Conservation (phyloP, 2,329 filamentous ascomycete species). For the Botrytis porri region DNA sequence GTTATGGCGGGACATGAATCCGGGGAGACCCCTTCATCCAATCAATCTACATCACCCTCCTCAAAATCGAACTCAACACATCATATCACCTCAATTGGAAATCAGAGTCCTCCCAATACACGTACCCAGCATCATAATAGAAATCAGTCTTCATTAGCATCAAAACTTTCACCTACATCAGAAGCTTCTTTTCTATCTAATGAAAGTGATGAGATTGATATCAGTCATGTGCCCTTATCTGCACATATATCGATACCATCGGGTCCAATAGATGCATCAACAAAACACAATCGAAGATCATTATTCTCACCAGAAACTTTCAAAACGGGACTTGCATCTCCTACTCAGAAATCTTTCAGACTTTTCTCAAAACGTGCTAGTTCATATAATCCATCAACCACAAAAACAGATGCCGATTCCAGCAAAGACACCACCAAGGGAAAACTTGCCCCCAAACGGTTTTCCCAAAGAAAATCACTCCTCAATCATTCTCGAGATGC, state of each 20-base stretch:
- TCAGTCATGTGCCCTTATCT: conserved; percentile 31
- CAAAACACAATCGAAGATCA: conserved; percentile 20
- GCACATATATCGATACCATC: not conserved
- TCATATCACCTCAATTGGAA: not conserved
- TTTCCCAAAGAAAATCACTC: conserved; percentile 30
- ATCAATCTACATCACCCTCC: not conserved
- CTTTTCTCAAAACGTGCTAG: not conserved
- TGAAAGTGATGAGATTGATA: conserved; percentile 28
- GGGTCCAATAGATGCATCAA: conserved; percentile 8
- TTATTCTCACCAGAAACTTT: conserved; percentile 27
- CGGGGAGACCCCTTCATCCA: not conserved
- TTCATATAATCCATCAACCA: not conserved
- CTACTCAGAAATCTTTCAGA: conserved; percentile 2
- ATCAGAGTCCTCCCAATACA: not conserved
- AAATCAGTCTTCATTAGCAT: conserved; percentile 1
- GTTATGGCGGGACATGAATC: conserved; percentile 9
- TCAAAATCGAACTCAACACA: not conserved
- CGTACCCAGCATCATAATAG: not conserved
- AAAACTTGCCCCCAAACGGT: conserved; percentile 16
- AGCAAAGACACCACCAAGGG: not conserved
- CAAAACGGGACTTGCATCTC: conserved; percentile 26
- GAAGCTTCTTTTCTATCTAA: not conserved
- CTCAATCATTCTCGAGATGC: conserved; percentile 22
- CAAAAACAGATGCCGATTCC: not conserved
- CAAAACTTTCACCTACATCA: not conserved